A percentile compares a stretch with the other conserved stretches of the same genome.
Evolutionary conservation across 305 asterid genomes (phyloP).

Genomic region (Fraxinus platypoda): DNA sequence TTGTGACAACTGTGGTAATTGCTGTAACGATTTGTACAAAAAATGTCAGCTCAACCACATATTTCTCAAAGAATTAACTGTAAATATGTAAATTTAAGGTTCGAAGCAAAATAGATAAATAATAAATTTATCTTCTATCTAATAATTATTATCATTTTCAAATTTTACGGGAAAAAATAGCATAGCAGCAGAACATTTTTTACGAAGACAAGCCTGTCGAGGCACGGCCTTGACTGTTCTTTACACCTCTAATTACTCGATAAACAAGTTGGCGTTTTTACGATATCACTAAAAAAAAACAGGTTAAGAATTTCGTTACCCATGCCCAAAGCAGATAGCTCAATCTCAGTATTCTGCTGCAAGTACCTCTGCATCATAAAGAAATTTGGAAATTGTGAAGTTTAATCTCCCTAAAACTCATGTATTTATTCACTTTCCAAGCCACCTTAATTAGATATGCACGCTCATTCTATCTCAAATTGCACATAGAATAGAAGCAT

Average conservation of each 20-base stretch:
- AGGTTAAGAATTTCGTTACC: conserved; percentile 40
- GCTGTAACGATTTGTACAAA: conserved; percentile 38
- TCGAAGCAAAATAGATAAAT: neutral
- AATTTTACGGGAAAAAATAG: neutral
- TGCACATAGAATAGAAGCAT: neutral
- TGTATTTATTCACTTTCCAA: neutral
- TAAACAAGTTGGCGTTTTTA: neutral
- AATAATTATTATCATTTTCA: neutral
- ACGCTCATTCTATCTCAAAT: neutral
- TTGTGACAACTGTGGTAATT: conserved; percentile 79
- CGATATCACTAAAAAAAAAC: neutral
- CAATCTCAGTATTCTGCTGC: conserved; percentile 79
- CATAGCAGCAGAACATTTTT: no score
- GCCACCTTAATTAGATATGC: neutral
- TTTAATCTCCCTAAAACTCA: neutral
- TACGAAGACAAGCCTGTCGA: no score
- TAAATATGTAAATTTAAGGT: neutral
- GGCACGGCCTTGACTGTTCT: neutral
- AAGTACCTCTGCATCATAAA: conserved; percentile 64
- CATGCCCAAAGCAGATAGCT: conserved; percentile 92
- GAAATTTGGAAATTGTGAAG: neutral
- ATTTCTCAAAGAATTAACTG: neutral
- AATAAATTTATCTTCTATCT: neutral
- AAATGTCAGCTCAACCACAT: neutral
- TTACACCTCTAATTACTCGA: neutral